Evolutionary conservation across 352 stramenopile genomes (phyloP).

Genomic region (Phytophthora chlamydospora): DNA sequence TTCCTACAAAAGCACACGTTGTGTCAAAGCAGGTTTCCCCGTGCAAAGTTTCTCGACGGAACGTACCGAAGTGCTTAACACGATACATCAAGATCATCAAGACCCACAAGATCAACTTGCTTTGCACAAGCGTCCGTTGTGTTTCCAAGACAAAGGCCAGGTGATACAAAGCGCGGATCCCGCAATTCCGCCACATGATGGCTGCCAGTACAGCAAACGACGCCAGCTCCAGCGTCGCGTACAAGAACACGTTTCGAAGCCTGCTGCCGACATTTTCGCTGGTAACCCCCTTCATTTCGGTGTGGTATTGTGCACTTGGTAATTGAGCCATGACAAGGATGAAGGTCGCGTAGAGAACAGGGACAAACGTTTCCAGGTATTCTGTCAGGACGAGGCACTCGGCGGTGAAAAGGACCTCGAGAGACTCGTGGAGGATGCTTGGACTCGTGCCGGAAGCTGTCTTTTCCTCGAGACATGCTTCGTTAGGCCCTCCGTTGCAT

Average conservation of each 20-base stretch:
- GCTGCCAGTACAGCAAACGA: constrained; percentile 20
- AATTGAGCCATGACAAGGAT: constrained; percentile 17
- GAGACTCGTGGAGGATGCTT: constrained; percentile 9
- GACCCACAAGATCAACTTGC: constrained; percentile 24
- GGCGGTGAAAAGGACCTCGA: constrained; percentile 29
- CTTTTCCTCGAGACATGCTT: not conserved
- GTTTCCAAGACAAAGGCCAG: constrained; percentile 36
- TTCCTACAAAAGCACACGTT: too few species aligned
- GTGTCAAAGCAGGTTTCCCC: too few species aligned
- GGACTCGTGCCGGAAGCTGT: not conserved
- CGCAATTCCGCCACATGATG: constrained; percentile 17
- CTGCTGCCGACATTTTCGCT: not conserved
- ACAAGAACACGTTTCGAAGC: constrained; percentile 20
- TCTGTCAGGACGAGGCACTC: constrained; percentile 41
- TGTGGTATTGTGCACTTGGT: constrained; percentile 36
- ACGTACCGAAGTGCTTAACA: constrained; percentile 19
- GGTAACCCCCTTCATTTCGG: constrained; percentile 22
- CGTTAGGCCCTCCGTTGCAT: not conserved
- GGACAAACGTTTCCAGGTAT: constrained; percentile 39
- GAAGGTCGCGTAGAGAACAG: constrained; percentile 27
- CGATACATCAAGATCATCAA: constrained; percentile 14
- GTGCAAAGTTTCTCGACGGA: too few species aligned
- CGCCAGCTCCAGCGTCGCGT: constrained; percentile 20
- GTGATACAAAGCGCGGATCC: constrained; percentile 24
- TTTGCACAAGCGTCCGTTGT: constrained; percentile 12